Evolutionary conservation across 306 rosid genomes (phyloP).

Genomic region (Leucaena leucocephala): DNA sequence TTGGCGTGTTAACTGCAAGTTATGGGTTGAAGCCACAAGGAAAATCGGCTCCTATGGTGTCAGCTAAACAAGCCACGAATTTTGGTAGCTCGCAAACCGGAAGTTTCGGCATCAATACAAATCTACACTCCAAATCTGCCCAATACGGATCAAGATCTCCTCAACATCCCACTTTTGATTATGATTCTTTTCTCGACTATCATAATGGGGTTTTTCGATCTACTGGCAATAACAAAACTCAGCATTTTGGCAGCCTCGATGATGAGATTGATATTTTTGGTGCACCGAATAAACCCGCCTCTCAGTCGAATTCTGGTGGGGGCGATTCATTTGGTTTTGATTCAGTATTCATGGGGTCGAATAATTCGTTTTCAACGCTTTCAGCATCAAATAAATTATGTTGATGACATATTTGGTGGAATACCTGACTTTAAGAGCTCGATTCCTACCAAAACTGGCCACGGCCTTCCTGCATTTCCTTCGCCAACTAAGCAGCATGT

Average conservation of each 20-base stretch:
- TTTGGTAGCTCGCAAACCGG: constrained; percentile 28
- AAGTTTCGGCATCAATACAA: constrained; percentile 45
- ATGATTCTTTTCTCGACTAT: constrained; percentile 38
- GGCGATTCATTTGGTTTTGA: constrained; percentile 54
- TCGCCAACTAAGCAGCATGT: constrained; percentile 46
- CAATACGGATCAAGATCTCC: constrained; percentile 48
- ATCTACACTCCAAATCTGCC: constrained; percentile 42
- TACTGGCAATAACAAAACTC: constrained; percentile 30
- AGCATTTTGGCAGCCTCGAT: constrained; percentile 42
- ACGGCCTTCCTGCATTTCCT: constrained; percentile 43
- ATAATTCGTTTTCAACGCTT: constrained; percentile 37
- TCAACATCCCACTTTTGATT: constrained; percentile 39
- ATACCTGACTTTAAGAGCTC: constrained; percentile 49
- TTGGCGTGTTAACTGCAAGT: constrained; percentile 79
- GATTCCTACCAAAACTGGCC: constrained; percentile 39
- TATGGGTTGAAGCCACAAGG: constrained; percentile 90
- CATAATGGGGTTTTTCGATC: constrained; percentile 24
- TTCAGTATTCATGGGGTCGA: constrained; percentile 58
- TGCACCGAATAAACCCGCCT: constrained; percentile 35
- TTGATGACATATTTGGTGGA: constrained; percentile 76
- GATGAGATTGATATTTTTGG: constrained; percentile 54
- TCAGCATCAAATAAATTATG: constrained; percentile 34
- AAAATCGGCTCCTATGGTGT: constrained; percentile 87
- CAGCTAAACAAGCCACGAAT: constrained; percentile 49
- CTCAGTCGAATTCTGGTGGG: constrained; percentile 33